These are phyloP conservation scores for Penicillium tannophilum DNA, from an alignment of 495 filamentous ascomycete species.

Conservation along the genomic window DNA sequence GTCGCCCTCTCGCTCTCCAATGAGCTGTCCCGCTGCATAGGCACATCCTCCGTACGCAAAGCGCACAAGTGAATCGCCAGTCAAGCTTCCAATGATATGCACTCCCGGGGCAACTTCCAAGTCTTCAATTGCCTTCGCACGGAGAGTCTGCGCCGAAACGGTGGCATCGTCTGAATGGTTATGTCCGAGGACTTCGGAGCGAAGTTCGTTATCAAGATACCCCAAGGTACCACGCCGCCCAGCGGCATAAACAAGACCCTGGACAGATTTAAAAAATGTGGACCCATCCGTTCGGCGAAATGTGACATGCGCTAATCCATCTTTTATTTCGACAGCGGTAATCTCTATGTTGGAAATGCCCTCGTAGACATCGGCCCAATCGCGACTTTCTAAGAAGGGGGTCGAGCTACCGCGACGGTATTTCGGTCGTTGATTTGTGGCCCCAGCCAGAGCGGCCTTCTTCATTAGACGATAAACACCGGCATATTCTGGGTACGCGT, in stretches of 20 bases:
- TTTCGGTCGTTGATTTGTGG: slow-evolving; percentile 25
- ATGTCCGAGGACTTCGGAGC: slow-evolving; percentile 49
- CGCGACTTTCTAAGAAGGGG: slow-evolving; percentile 46
- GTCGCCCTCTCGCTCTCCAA: slow-evolving; percentile 26
- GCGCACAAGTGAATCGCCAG: slow-evolving; percentile 65
- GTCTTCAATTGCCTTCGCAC: slow-evolving; percentile 53
- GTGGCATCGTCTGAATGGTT: slow-evolving; percentile 26
- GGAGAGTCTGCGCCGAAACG: slow-evolving; percentile 59
- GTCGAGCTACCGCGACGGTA: slow-evolving; percentile 42
- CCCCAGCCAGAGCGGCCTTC: slow-evolving; percentile 40
- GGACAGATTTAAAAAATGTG: slow-evolving; percentile 45
- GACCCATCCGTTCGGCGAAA: slow-evolving; percentile 52
- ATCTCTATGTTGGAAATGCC: slow-evolving; percentile 61
- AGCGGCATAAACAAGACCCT: slow-evolving; percentile 60
- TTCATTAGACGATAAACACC: slow-evolving; percentile 67
- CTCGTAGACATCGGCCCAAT: slow-evolving; percentile 58
- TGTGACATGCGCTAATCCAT: slow-evolving; percentile 41
- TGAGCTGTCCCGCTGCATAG: slow-evolving; percentile 58
- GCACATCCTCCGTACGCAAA: slow-evolving; percentile 66
- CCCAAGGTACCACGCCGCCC: slow-evolving; percentile 60
- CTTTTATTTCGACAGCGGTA: slow-evolving; percentile 37
- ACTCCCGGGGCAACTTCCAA: slow-evolving; percentile 57
- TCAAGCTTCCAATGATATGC: slow-evolving; percentile 65
- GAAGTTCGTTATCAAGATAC: slow-evolving; percentile 55
- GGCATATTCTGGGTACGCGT: slow-evolving; percentile 70